Percentiles rank a stretch among this genome's conserved stretches.
These are phyloP conservation scores for Ogataea neopini DNA, from an alignment of 805 yeast species.

Conservation along the genomic window DNA sequence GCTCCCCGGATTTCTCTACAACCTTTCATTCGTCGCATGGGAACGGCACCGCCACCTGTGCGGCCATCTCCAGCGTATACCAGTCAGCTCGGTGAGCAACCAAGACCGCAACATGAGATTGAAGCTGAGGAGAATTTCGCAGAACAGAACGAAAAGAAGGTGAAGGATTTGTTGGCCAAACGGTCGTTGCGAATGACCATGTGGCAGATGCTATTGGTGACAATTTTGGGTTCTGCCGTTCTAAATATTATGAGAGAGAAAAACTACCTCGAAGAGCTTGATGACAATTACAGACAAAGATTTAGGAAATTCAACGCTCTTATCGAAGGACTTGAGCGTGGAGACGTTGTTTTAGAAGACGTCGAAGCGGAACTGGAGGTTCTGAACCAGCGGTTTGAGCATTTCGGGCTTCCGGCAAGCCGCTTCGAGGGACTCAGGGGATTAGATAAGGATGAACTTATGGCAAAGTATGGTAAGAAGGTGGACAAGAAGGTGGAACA, in stretches of 20 bases:
- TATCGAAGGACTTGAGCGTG: slow-evolving; percentile 21
- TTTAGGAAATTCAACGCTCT: slow-evolving; percentile 37
- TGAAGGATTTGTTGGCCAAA: slow-evolving; percentile 26
- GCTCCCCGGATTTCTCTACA: background rate
- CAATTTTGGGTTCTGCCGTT: slow-evolving; percentile 41
- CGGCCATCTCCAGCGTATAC: slow-evolving; percentile 29
- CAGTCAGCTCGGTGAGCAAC: slow-evolving; percentile 31
- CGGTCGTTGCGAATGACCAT: slow-evolving; percentile 35
- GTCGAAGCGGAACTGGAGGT: slow-evolving; percentile 41
- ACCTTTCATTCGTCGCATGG: background rate
- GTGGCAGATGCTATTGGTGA: slow-evolving; percentile 34
- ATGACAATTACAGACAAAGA: slow-evolving; percentile 41
- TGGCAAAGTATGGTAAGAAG: slow-evolving; percentile 3
- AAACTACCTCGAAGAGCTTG: slow-evolving; percentile 44
- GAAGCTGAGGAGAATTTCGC: slow-evolving; percentile 13
- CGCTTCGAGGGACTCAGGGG: slow-evolving; percentile 19
- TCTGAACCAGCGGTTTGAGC: slow-evolving; percentile 45
- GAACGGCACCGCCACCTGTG: slow-evolving; percentile 1
- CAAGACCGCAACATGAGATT: slow-evolving; percentile 20
- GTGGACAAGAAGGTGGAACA: no score
- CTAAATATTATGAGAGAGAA: slow-evolving; percentile 48
- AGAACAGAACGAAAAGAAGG: slow-evolving; percentile 21
- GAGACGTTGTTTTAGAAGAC: slow-evolving; percentile 35
- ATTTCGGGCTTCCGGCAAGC: slow-evolving; percentile 28
- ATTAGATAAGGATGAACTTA: slow-evolving; percentile 4